Conservation (phyloP, 2,329 filamentous ascomycete species). For the Aspergillus caelatus region DNA sequence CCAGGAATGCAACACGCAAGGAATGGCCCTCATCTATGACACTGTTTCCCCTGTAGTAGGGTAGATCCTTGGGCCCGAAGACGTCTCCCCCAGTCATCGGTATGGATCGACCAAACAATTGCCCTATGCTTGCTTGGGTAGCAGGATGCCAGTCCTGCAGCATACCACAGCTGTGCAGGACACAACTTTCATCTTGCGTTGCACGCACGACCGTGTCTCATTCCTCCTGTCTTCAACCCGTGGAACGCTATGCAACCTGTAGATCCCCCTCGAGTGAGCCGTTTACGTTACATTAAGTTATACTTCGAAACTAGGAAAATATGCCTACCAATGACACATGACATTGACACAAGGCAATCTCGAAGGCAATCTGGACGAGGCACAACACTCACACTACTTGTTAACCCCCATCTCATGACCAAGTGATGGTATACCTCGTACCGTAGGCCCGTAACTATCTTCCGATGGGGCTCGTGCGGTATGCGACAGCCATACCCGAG, state of each 20-base stretch:
- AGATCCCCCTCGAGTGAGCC: neutral
- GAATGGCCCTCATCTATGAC: constrained; percentile 9
- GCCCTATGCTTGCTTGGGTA: neutral
- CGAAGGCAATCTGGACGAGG: too few relatives aligned
- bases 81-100: constrained; percentile 9
- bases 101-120: constrained; percentile 22
- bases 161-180: neutral
- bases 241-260: constrained; percentile 17
- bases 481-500: constrained; percentile 15
- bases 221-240: constrained; percentile 16
- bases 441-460: neutral
- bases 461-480: constrained; percentile 13
- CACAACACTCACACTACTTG: neutral
- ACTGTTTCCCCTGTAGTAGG: neutral
- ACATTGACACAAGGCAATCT: neutral
- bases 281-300: constrained; percentile 12
- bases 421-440: neutral
- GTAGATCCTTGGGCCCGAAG: constrained; percentile 1
- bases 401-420: neutral
- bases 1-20: constrained; percentile 37
- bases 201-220: constrained; percentile 12
- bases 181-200: neutral
- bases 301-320: neutral
- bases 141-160: neutral
- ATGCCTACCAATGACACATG: neutral